Evolutionary conservation across 331 rosid species (phyloP).

Genomic region (Cucumis variabilis): DNA sequence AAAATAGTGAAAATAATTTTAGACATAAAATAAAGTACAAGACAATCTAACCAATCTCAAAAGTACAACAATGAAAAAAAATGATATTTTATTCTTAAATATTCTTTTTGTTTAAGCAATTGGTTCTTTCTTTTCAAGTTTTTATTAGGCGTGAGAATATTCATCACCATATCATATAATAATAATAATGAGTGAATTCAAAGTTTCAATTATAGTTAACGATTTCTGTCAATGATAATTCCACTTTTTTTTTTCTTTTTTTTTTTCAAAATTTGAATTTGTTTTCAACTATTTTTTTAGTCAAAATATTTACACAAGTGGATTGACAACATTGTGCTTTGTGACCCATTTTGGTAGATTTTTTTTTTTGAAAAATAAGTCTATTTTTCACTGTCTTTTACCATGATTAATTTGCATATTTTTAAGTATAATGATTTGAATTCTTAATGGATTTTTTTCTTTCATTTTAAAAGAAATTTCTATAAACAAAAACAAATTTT

Average conservation of each 20-base stretch:
- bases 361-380: no score
- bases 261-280: neutral
- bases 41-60: no score
- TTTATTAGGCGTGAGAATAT: constrained; percentile 28
- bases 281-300: neutral
- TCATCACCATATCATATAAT: constrained; percentile 24
- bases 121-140: neutral
- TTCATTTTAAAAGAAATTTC: no score
- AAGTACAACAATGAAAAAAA: no score
- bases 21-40: no score
- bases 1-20: neutral
- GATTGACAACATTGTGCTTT: neutral
- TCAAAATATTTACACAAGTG: neutral
- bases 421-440: no score
- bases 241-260: neutral
- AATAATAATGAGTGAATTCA: neutral
- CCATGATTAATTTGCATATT: no score
- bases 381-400: no score
- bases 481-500: no score
- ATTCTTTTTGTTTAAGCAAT: neutral
- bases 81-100: no score
- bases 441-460: no score
- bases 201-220: constrained; percentile 18
- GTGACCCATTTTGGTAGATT: no score
- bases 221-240: neutral